These are phyloP conservation scores for Phytophthora chlamydospora DNA, from an alignment of 352 stramenopile species.

Conservation along the genomic window DNA sequence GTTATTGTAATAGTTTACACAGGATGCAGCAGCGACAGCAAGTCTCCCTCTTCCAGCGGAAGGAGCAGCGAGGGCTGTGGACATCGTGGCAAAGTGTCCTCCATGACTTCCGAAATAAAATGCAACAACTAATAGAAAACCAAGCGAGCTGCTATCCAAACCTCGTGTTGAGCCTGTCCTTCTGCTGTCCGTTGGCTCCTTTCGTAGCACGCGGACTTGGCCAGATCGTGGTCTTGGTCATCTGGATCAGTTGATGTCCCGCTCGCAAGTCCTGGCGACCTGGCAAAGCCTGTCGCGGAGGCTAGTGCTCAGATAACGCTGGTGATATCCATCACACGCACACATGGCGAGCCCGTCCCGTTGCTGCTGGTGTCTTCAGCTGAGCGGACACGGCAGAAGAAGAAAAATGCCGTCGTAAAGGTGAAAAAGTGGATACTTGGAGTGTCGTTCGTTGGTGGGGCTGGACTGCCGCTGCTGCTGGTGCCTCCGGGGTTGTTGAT, in stretches of 20 bases:
- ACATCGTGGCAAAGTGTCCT: conserved; percentile 15
- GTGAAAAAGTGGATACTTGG: conserved; percentile 33
- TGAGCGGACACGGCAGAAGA: conserved; percentile 18
- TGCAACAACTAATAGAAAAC: conserved; percentile 33
- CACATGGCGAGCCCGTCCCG: conserved; percentile 9
- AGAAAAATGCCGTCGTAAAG: conserved; percentile 33
- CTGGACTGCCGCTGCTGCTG: conserved; percentile 17
- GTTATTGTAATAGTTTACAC: conserved; percentile 53
- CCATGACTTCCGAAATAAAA: conserved; percentile 25
- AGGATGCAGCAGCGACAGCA: conserved; percentile 25
- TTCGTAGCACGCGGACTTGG: conserved; percentile 12
- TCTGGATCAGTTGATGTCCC: conserved; percentile 22
- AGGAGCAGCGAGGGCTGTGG: conserved; percentile 31
- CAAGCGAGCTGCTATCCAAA: conserved; percentile 29
- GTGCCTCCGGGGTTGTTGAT: conserved; percentile 2
- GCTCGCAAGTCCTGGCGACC: conserved; percentile 8
- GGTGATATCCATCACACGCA: background rate
- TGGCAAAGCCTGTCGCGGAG: conserved; percentile 1
- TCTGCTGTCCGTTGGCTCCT: conserved; percentile 17
- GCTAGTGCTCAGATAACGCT: conserved; percentile 3
- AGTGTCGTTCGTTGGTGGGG: conserved; percentile 28
- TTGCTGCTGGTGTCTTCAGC: conserved; percentile 19
- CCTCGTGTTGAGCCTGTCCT: conserved; percentile 38
- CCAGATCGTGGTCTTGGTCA: conserved; percentile 10
- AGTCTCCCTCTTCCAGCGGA: conserved; percentile 54